Evolutionary conservation across 1,284 basidiomycete genomes (phyloP), one percentile per base, ranked within the genome.

Genomic region (Wallemia mellicola): DNA sequence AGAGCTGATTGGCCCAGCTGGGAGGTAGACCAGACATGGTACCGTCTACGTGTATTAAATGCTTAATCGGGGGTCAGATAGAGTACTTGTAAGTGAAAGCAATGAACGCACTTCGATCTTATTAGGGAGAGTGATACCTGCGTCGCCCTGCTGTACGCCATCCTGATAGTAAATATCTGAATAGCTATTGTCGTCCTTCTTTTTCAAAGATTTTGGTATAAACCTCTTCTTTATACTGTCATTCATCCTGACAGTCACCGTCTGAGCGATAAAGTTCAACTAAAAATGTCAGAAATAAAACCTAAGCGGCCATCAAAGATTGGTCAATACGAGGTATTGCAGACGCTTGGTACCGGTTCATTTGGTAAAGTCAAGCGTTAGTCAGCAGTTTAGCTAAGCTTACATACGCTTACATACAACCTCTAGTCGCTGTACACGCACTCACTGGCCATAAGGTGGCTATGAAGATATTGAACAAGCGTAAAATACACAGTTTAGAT

Each of bases 321-420:
- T 38, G 71, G 71, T 25, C 70, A 70, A 64, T 74, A 74, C 61
- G 70, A 72, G 62, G 67, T 74, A 54, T 70, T 72, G 60, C 69
- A 73, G 60, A 76, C 75, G 0, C 67, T 77, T 9, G 76, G 76
- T 0, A 73, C 73, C 62, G 92, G 92, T 22, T 91, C 86, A 15
- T 98, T 96, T 71, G 92, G 91, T 61, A 95, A 95, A 71, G 92
- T 98, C 68, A 96, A 95, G 75, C 84, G 89, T 92, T 70, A 71
- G 86, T 66, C n/a, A 24, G 11, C 27, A 25, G 58, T 19, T 7
- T 7, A 32, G 30, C 7, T 7, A 32, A 9, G 30, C 30, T 32
- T 7, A 32, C 30, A 19, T 32, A 32, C 9, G 19, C 9, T 9
- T 32, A 19, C 30, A 19, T 32, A 11, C 69, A n/a, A n/a, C n/a